Evolutionary conservation across 2,329 filamentous ascomycete genomes (phyloP), one percentile per base, ranked within the genome.

Genomic region (Metarhizium humberi): DNA sequence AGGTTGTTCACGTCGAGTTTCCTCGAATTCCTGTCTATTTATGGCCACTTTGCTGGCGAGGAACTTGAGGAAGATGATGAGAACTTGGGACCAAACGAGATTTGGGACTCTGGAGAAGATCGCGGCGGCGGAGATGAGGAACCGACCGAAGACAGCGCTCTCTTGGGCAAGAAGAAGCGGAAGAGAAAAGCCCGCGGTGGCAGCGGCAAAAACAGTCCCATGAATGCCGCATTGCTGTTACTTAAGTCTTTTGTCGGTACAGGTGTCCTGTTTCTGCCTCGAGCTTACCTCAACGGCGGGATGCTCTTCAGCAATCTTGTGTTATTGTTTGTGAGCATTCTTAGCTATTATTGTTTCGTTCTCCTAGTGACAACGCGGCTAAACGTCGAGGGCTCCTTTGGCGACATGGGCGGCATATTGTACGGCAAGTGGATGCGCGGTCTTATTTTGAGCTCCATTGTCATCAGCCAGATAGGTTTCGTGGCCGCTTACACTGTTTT

Each of bases 221-320:
- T 84, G 60, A 89, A 88, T 58, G 92, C 94, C 10, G 86, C 88
- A 11, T 72, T 96, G 62, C 79, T 99, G 54, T 78, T 99, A 46
- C 83, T 99, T 61, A 99, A 99, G 75, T 97, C 92, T 0, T 99
- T 99, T 67, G 94, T 99, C 50, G 94, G 95, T 20, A 99, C 94
- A 0, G 92, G 92, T 55, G 92, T 97, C 8, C 77, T 97, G 16
- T 97, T 97, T 74, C 75, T 97, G 38, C 92, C 92, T 0, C 85
- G 91, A 50, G 92, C 94, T 4, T 99, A 94, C 67, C 80, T 96
- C 60, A 99, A 96, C 65, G 94, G 94, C 54, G 94, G 94, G 56
- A 97, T 99, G 92, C 75, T 96, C 16, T 99, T 99, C 72, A 96
- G 91, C 64, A 96, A 95, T 67, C 61, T 95, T 52, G 88, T 99